A percentile compares a stretch with the other conserved stretches of the same genome.
Conservation (phyloP, 305 asterid species). For the Ruellia speciosa region DNA sequence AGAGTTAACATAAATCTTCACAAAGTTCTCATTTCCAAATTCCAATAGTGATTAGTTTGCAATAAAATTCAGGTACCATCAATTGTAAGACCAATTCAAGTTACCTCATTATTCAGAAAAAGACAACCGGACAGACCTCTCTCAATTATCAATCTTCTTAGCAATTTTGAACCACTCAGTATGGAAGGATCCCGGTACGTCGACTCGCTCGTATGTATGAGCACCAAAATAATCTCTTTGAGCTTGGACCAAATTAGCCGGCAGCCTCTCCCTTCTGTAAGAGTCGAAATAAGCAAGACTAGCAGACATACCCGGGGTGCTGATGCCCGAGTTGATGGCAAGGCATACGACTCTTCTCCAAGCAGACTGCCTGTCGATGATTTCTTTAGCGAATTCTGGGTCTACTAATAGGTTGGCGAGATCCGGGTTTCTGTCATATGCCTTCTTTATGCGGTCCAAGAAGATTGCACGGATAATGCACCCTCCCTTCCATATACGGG, state of each 20-base stretch:
- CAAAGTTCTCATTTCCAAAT: no score
- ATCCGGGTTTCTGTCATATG: conserved; percentile 52
- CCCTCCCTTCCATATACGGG: conserved; percentile 83
- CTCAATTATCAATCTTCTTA: background rate
- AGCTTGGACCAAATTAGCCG: conserved; percentile 79
- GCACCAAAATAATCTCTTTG: conserved; percentile 84
- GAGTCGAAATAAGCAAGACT: conserved; percentile 71
- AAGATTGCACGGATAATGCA: conserved; percentile 73
- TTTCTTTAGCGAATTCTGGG: conserved; percentile 69
- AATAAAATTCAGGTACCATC: no score
- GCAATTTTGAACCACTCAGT: conserved; percentile 82
- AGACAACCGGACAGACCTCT: no score
- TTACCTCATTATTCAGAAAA: no score
- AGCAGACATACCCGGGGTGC: conserved; percentile 72
- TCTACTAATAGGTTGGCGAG: conserved; percentile 62
- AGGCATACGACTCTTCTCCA: conserved; percentile 77
- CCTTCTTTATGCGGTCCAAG: conserved; percentile 72
- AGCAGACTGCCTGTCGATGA: conserved; percentile 71
- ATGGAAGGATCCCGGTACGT: conserved; percentile 50
- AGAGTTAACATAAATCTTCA: no score
- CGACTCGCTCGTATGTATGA: conserved; percentile 70
- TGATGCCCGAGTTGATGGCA: conserved; percentile 53
- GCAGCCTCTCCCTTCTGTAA: conserved; percentile 70
- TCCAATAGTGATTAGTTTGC: no score
- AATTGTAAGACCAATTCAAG: no score